Base-by-base conservation (phyloP, 1,139 yeast genomes). In the Debaryomyces robertsiae region DNA sequence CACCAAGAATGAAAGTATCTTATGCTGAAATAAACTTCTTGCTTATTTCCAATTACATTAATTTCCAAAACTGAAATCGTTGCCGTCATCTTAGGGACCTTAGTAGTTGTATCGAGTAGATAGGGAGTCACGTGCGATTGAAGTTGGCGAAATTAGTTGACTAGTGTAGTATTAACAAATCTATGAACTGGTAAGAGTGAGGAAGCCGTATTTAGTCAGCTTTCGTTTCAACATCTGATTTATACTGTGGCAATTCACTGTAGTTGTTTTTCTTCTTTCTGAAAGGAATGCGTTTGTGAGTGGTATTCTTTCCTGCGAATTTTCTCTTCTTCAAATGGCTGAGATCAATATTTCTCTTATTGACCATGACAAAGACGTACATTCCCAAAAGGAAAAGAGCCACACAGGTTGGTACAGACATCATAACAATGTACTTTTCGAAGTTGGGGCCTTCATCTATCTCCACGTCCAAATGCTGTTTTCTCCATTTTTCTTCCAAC, bases 351-450 rank as follows among this genome's bases (percentile, higher is more conserved):
- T 48, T 43, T 17, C 52, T 65, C 47, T 67, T 71, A 55, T 82
- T 85, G 42, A 75, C 45, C 50, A 65, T 68, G 9, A 83, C 73
- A 58, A 85, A 84, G 43, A 81, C 52, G 57, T 83, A 84, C 84
- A 84, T 81, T 32, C 73, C 68, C 32, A 82, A 65, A 2, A 76
- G 81, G 16, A 82, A 75, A 22, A 85, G 49, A n/a, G 80, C 61
- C 23, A 85, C 88, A 42, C 77, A 70, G 0, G 87, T 76, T n/a
- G 96, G 96, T 58, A 86, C 75, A 6, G 85, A 69, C 65, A 80
- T 65, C 53, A 86, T 69, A 34, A 81, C 77, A 49, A 82, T 72
- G 54, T 85, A 84, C 54, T 83, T 84, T 55, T 83, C 85, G 46
- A 80, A 79, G 48, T 81, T 82, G 43, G 76, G 66, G 1, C 75